Evolutionary conservation across 1,284 basidiomycete species (phyloP).

Genomic region (Ceraceosorus bombacis): DNA sequence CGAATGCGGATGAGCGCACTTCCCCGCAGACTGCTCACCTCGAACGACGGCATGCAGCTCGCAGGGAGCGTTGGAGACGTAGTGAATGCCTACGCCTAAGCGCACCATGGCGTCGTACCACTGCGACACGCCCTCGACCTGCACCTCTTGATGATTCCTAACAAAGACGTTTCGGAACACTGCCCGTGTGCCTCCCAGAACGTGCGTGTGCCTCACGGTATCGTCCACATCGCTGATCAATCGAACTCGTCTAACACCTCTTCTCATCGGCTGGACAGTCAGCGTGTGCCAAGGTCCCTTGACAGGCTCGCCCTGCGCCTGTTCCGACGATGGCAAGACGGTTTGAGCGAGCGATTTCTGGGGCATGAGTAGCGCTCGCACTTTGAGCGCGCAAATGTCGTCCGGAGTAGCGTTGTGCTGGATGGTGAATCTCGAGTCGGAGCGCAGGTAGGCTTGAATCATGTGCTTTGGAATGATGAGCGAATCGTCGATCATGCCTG

Average conservation of each 20-base stretch:
- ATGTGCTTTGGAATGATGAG: slow-evolving; percentile 17
- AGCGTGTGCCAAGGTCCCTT: slow-evolving; percentile 4
- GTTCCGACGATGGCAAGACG: too few relatives aligned
- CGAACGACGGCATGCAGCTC: slow-evolving; percentile 72
- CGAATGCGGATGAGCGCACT: too few relatives aligned
- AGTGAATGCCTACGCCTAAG: slow-evolving; percentile 19
- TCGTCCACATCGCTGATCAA: slow-evolving; percentile 92
- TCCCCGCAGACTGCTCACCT: too few relatives aligned
- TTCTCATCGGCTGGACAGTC: too few relatives aligned
- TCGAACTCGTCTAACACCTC: slow-evolving; percentile 51
- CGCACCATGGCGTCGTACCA: slow-evolving; percentile 21
- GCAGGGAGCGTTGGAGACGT: slow-evolving; percentile 76
- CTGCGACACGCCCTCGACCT: slow-evolving; percentile 75
- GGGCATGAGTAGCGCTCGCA: slow-evolving; percentile 15
- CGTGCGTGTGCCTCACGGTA: slow-evolving; percentile 57
- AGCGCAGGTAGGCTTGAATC: too few relatives aligned
- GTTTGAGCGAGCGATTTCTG: background rate
- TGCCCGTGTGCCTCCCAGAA: slow-evolving; percentile 45
- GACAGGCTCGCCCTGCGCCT: background rate
- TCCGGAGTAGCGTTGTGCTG: background rate
- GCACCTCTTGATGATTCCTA: slow-evolving; percentile 60
- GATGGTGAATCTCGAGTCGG: too few relatives aligned
- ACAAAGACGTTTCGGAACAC: slow-evolving; percentile 53
- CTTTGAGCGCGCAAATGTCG: slow-evolving; percentile 20
- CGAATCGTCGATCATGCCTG: slow-evolving; percentile 20